Percentiles rank a stretch among this genome's conserved stretches.
phyloP scores from a whole-genome alignment of 306 rosid species.

The Dalbergia cochinchinensis region DNA sequence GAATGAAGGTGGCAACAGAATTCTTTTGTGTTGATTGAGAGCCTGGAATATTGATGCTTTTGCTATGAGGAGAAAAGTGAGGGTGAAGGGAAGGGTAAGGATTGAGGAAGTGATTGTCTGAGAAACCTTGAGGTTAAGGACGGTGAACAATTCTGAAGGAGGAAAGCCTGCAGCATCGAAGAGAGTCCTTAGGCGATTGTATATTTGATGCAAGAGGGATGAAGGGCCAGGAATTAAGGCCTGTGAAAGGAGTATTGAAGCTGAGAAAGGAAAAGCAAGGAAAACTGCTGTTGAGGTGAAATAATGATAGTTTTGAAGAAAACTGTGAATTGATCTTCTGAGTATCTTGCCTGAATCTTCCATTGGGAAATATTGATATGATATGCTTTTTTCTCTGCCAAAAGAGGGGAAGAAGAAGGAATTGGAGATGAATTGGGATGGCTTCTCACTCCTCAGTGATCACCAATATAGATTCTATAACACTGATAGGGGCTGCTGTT shows the following conservation, averaged over 20 bases:
- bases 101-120: constrained; percentile 79
- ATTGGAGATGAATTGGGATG: constrained; percentile 34
- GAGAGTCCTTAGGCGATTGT: constrained; percentile 61
- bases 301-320: constrained; percentile 78
- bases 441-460: constrained; percentile 27
- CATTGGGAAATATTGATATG: constrained; percentile 56
- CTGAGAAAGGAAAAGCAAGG: constrained; percentile 82
- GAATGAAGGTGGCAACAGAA: constrained; percentile 48
- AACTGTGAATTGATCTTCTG: constrained; percentile 74
- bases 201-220: constrained; percentile 62
- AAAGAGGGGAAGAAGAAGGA: constrained; percentile 29
- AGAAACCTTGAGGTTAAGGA: constrained; percentile 79
- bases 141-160: constrained; percentile 64
- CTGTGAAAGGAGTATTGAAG: constrained; percentile 76
- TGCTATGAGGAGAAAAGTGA: constrained; percentile 75
- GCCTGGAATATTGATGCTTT: constrained; percentile 72
- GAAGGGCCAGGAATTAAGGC: constrained; percentile 57
- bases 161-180: constrained; percentile 90
- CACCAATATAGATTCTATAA: constrained; percentile 44
- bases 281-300: constrained; percentile 74
- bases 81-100: constrained; percentile 78
- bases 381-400: constrained; percentile 39
- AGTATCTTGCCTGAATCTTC: constrained; percentile 67
- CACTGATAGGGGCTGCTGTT: neutral
- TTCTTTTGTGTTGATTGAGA: constrained; percentile 58